Percentiles rank a stretch among this genome's conserved stretches.
phyloP scores from a whole-genome alignment of 164 flowering plant genomes.

The Magnolia sinica region DNA sequence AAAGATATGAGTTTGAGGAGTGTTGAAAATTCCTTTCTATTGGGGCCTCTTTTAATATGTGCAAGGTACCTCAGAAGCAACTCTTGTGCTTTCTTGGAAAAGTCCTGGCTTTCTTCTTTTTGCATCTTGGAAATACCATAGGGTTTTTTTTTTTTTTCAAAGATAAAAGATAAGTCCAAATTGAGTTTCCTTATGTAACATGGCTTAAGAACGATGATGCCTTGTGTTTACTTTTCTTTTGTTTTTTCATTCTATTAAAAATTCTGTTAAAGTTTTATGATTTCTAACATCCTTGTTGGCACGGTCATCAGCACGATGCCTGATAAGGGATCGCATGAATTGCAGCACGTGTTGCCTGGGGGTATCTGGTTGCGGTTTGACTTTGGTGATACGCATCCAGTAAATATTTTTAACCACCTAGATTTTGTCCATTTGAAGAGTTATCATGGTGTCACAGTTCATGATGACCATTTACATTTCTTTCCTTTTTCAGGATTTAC shows the following conservation, averaged over 20 bases:
- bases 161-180: neutral
- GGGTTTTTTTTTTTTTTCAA: neutral
- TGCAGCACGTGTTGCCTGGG: constrained; percentile 47
- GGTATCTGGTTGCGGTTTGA: constrained; percentile 87
- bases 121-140: no score
- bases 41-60: constrained; percentile 76
- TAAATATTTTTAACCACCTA: constrained; percentile 24
- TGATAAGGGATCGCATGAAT: constrained; percentile 39
- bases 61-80: constrained; percentile 50
- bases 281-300: constrained; percentile 7
- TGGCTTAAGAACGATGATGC: neutral
- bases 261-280: neutral
- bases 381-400: constrained; percentile 91
- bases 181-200: neutral
- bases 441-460: constrained; percentile 3
- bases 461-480: neutral
- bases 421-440: neutral
- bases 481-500: constrained; percentile 62
- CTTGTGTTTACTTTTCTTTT: neutral
- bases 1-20: constrained; percentile 68
- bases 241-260: neutral
- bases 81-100: neutral
- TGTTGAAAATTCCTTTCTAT: constrained; percentile 69
- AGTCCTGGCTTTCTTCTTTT: neutral
- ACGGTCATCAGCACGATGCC: constrained; percentile 43